Evolutionary conservation across 2,329 filamentous ascomycete genomes (phyloP), one percentile per base, ranked within the genome.

Genomic region (Sclerotinia nivalis): DNA sequence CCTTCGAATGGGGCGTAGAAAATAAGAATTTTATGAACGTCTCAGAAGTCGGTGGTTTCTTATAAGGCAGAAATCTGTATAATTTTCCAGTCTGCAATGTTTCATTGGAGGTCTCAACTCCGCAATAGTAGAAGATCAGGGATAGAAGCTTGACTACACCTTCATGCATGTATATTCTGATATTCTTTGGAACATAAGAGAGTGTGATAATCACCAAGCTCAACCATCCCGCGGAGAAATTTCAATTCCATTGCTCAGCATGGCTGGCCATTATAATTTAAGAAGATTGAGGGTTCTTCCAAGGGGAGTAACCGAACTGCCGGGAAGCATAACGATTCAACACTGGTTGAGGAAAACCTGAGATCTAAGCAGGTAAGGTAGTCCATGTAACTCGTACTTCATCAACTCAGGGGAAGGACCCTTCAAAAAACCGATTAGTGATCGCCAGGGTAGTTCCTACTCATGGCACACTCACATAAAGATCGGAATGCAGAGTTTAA

Each of bases 401-500:
- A 34, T 62, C 59, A 43, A 49, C 20, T 49, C 45, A 20, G 22
- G 13, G 18, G 12, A 50, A 18, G 22, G 22, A 56, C 31, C 20
- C 5, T 34, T 34, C 52, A 18, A 55, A 22, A 22, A 9, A 4
- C 20, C 20, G 28, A 49, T n/a, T 18, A 34, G 28, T 55, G 15
- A 55, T 34, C 10, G 28, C 12, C 8, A 50, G 45, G 8, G 20
- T 13, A 7, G 37, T 50, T 62, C 45, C 28, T 25, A 5, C 31
- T 50, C 45, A 37, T 50, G 60, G 45, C 45, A 20, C 45, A 64
- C 31, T 52, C 28, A 50, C 2, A 28, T 15, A 8, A 34, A 37
- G 28, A 60, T 67, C 52, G 54, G 54, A 67, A 60, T 67, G 65
- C n/a, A 40, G 22, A 50, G 28, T n/a, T 20, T 15, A 34, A 37